A percentile compares a stretch with the other conserved stretches of the same genome.
These are phyloP conservation scores for Pythium vanterpoolii DNA, from an alignment of 352 stramenopile species.

Conservation along the genomic window DNA sequence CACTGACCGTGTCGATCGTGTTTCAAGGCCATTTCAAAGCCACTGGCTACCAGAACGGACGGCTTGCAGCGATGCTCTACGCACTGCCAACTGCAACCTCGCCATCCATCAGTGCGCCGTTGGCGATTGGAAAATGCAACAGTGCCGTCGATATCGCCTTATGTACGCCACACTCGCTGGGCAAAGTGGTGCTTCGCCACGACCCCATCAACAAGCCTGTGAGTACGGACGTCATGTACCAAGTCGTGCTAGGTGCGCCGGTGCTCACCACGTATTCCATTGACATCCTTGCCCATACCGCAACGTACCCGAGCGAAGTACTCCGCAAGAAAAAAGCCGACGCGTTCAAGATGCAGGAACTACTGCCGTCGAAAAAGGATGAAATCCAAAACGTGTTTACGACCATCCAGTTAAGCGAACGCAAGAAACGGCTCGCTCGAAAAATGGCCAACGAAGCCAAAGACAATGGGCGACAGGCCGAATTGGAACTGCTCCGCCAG, in stretches of 20 bases:
- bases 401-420: constrained; percentile 64
- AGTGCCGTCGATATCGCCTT: constrained; percentile 50
- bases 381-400: constrained; percentile 67
- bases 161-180: constrained; percentile 60
- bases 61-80: constrained; percentile 76
- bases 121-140: constrained; percentile 57
- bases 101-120: constrained; percentile 11
- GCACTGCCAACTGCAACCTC: constrained; percentile 32
- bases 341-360: constrained; percentile 63
- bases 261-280: constrained; percentile 71
- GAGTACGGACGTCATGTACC: constrained; percentile 46
- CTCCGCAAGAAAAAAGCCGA: constrained; percentile 48
- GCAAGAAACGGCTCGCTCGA: constrained; percentile 54
- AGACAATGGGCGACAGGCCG: constrained; percentile 37
- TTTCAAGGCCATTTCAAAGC: constrained; percentile 78
- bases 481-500: constrained; percentile 47
- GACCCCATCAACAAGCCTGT: constrained; percentile 53
- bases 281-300: constrained; percentile 43
- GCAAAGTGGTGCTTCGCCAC: constrained; percentile 63
- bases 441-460: constrained; percentile 48
- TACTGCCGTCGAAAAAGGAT: constrained; percentile 50
- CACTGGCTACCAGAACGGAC: constrained; percentile 67
- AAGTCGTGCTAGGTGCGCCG: constrained; percentile 70
- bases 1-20: constrained; percentile 54
- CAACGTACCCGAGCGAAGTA: constrained; percentile 43